Conservation (phyloP, 2,329 filamentous ascomycete species). For the Sodiomyces alkalinus region DNA sequence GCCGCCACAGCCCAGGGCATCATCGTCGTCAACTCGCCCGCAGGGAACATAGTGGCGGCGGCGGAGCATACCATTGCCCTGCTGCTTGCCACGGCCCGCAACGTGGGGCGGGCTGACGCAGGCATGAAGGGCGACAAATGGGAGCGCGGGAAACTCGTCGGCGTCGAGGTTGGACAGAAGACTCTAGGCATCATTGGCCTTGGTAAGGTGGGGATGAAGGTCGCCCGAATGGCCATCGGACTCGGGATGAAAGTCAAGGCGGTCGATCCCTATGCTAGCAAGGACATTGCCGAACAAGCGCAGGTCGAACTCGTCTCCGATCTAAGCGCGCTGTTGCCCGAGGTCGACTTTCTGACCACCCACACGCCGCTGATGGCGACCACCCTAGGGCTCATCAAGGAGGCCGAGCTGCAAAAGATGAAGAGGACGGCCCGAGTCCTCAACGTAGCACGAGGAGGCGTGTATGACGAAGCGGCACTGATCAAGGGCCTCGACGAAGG, state of each 20-base stretch:
- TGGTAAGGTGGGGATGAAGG: slow-evolving; percentile 71
- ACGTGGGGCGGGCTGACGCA: slow-evolving; percentile 55
- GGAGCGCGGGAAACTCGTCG: slow-evolving; percentile 61
- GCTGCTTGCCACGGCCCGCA: slow-evolving; percentile 58
- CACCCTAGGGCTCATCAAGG: slow-evolving; percentile 58
- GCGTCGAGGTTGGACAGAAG: slow-evolving; percentile 66
- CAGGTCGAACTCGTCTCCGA: slow-evolving; percentile 47
- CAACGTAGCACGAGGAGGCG: slow-evolving; percentile 67
- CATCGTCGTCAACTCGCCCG: slow-evolving; percentile 66
- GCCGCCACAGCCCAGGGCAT: slow-evolving; percentile 59
- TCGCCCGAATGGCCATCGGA: slow-evolving; percentile 64
- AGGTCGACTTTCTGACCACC: slow-evolving; percentile 63
- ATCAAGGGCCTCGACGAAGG: slow-evolving; percentile 54
- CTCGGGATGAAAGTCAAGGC: slow-evolving; percentile 63
- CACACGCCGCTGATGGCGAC: slow-evolving; percentile 69
- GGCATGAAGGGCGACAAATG: slow-evolving; percentile 57
- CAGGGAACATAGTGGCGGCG: slow-evolving; percentile 67
- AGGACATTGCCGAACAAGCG: slow-evolving; percentile 52
- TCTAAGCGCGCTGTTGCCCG: slow-evolving; percentile 45
- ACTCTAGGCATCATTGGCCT: slow-evolving; percentile 62
- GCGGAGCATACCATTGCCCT: slow-evolving; percentile 66
- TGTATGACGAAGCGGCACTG: slow-evolving; percentile 63
- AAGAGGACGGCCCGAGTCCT: slow-evolving; percentile 58
- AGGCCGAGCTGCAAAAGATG: slow-evolving; percentile 53
- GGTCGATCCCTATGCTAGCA: slow-evolving; percentile 63